phyloP scores from a whole-genome alignment of 805 yeast genomes.

The Geotrichum ghanense region DNA sequence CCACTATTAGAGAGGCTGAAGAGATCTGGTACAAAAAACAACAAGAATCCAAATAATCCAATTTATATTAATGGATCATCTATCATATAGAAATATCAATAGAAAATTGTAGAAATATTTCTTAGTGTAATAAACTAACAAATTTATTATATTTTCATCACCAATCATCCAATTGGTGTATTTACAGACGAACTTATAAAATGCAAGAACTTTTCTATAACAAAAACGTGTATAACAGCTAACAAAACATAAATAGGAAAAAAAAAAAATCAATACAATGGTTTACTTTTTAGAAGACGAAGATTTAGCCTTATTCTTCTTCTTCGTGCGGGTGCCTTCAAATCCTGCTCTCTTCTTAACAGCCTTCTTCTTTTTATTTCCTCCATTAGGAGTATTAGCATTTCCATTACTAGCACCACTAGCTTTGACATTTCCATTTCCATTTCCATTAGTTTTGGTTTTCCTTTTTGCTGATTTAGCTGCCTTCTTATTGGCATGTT shows the following conservation, averaged over 20 bases:
- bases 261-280: too few relatives aligned
- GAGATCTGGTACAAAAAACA: conserved; percentile 22
- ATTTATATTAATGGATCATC: too few relatives aligned
- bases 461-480: neutral
- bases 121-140: too few relatives aligned
- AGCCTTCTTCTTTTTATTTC: conserved; percentile 28
- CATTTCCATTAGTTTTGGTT: conserved; percentile 27
- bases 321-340: conserved; percentile 42
- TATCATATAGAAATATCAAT: too few relatives aligned
- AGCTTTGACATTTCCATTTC: conserved; percentile 61
- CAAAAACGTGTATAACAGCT: too few relatives aligned
- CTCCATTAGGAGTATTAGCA: conserved; percentile 69
- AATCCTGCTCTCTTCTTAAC: conserved; percentile 61
- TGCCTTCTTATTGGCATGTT: conserved; percentile 18
- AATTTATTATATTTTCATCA: too few relatives aligned
- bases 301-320: neutral
- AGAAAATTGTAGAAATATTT: too few relatives aligned
- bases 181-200: too few relatives aligned
- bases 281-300: too few relatives aligned
- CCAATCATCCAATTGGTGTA: too few relatives aligned
- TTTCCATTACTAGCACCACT: conserved; percentile 84
- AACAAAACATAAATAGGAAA: too few relatives aligned
- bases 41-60: neutral
- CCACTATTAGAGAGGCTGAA: conserved; percentile 89
- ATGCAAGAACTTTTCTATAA: too few relatives aligned